These are phyloP conservation scores for Acorus gramineus DNA, from an alignment of 106 monocot species.

Conservation along the genomic window DNA sequence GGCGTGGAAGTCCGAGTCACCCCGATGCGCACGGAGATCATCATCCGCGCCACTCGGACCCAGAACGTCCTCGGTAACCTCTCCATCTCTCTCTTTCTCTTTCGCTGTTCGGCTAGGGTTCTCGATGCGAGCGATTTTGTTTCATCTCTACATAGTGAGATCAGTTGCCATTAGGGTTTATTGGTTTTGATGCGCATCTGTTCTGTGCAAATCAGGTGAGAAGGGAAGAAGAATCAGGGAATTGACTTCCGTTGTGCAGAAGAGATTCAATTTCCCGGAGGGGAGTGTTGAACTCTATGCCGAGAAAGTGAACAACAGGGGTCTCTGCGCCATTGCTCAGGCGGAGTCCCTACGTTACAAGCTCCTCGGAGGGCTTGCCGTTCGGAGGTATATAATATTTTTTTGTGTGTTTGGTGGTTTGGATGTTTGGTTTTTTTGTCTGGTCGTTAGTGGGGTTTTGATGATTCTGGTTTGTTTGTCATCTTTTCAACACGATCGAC, in stretches of 20 bases:
- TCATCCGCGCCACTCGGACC: slow-evolving; percentile 24
- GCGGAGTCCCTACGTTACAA: slow-evolving; percentile 36
- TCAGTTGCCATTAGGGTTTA: background rate
- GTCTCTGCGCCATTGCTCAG: slow-evolving; percentile 35
- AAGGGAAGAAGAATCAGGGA: slow-evolving; percentile 33
- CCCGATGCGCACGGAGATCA: slow-evolving; percentile 6
- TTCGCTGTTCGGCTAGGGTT: no score
- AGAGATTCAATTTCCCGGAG: slow-evolving; percentile 30
- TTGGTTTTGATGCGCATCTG: background rate
- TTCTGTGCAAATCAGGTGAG: slow-evolving; percentile 10
- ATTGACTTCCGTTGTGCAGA: slow-evolving; percentile 34
- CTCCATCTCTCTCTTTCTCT: no score
- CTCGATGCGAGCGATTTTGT: background rate
- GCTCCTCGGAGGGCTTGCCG: slow-evolving; percentile 34
- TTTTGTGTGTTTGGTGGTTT: background rate
- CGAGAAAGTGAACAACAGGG: slow-evolving; percentile 33
- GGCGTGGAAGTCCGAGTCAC: no score
- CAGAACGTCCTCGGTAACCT: slow-evolving; percentile 22
- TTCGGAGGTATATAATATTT: slow-evolving; percentile 14
- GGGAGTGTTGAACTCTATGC: slow-evolving; percentile 34
- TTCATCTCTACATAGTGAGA: background rate
- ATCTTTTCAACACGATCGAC: slow-evolving; percentile 15
- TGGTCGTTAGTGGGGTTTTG: no score
- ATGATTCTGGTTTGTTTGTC: slow-evolving; percentile 1
- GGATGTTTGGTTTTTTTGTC: no score